Evolutionary conservation across 2,329 filamentous ascomycete genomes (phyloP), one percentile per base, ranked within the genome.

Genomic region (Fusarium guadeloupense): DNA sequence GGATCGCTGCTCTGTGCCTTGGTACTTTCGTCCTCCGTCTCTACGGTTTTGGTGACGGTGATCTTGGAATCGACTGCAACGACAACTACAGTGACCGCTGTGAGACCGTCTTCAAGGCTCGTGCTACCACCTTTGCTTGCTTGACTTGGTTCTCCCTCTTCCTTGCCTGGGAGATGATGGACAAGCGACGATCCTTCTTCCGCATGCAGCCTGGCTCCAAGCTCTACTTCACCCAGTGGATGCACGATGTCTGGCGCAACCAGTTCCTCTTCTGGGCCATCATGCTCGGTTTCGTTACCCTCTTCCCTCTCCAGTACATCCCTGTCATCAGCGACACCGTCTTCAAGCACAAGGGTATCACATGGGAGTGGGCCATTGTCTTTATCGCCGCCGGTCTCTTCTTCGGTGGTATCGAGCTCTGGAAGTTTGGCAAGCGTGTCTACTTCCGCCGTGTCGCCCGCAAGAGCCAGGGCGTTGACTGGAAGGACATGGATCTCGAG

Each of bases 141-240:
- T 80, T 92, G 46, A 92, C 89, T 0, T 92, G 89, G 89, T 89
- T 89, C 66, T 88, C 89, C 1, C 82, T 92, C 16, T 90, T 92
- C 78, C 80, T 91, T 6, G 90, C 90, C 0, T 93, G 90, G 90
- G 89, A 93, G 73, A 89, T 91, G 83, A 81, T 91, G 56, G 83
- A 90, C 68, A 83, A 89, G 76, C 86, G 89, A 19, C 85, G 88
- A 37, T 88, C 85, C 8, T 90, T 93, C 79, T 92, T 93, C 83
- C 82, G 84, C 67, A 90, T 92, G 85, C 84, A 90, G 68, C 86
- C 88, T 0, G 78, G 79, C 14, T 84, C 81, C 20, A 85, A 83
- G 68, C 77, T 76, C 53, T 85, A 86, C 70, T 81, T 88, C 52
- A 87, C 85, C 0, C 85, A 89, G 68, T 91, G 88, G 87, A 81